Conservation (phyloP, 768 basidiomycete species). For the Naganishia vishniacii region DNA sequence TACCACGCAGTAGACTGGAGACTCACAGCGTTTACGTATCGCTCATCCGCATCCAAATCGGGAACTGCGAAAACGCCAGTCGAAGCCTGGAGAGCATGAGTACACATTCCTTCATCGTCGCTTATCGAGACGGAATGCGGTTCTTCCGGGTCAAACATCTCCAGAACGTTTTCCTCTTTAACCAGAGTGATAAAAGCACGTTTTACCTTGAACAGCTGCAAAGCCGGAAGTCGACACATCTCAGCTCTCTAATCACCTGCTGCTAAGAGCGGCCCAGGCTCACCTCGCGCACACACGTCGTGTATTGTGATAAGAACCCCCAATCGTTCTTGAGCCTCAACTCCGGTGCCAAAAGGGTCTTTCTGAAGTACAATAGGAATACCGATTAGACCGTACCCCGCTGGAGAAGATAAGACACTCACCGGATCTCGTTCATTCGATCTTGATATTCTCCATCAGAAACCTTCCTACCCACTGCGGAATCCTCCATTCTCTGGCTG, state of each 20-base stretch:
- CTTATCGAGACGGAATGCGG: background rate
- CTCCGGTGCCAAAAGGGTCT: background rate
- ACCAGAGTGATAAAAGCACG: conserved; percentile 13
- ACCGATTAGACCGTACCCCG: background rate
- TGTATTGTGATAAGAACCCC: background rate
- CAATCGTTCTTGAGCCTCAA: conserved; percentile 8
- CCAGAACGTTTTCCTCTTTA: background rate
- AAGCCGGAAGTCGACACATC: background rate
- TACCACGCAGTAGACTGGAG: background rate
- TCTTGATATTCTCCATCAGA: conserved; percentile 1
- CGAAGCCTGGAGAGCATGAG: background rate
- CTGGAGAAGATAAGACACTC: background rate
- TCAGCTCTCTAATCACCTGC: no score
- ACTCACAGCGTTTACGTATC: background rate
- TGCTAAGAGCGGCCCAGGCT: background rate
- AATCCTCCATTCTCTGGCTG: no score
- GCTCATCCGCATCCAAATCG: background rate
- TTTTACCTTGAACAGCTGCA: conserved; percentile 3
- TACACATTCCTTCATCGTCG: background rate
- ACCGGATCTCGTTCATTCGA: background rate
- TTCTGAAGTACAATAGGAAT: background rate
- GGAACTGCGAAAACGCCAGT: background rate
- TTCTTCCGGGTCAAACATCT: conserved; percentile 15
- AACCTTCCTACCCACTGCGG: no score
- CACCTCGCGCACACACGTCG: background rate